phyloP scores from a whole-genome alignment of 2,329 filamentous ascomycete genomes.

The Aspergillus caelatus region DNA sequence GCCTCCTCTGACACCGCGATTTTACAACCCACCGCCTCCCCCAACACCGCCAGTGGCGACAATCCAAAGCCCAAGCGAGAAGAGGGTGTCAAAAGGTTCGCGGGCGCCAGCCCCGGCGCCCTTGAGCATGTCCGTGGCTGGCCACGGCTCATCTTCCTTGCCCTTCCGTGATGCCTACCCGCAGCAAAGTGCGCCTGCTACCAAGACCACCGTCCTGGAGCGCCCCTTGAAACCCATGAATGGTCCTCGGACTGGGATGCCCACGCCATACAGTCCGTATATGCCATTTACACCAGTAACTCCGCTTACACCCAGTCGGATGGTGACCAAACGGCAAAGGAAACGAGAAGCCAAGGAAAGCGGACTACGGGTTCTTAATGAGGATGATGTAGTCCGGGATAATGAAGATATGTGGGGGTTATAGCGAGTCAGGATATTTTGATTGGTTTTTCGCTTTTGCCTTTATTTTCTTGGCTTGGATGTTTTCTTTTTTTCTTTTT shows the following conservation, averaged over 20 bases:
- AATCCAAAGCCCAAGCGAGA: constrained; percentile 42
- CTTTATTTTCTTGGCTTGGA: background rate
- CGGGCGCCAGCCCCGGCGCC: constrained; percentile 33
- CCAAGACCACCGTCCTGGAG: constrained; percentile 54
- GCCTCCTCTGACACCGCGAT: constrained; percentile 59
- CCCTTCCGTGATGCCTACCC: constrained; percentile 50
- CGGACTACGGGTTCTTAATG: constrained; percentile 47
- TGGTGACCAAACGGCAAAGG: constrained; percentile 49
- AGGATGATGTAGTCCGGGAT: constrained; percentile 51
- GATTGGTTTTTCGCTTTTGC: background rate
- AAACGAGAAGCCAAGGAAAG: constrained; percentile 46
- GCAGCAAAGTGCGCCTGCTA: constrained; percentile 48
- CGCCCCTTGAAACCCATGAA: constrained; percentile 38
- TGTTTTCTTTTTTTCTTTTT: background rate
- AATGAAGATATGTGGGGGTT: constrained; percentile 52
- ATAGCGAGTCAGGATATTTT: constrained; percentile 1
- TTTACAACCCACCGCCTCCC: constrained; percentile 59
- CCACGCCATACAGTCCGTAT: constrained; percentile 54
- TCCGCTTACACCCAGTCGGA: constrained; percentile 50
- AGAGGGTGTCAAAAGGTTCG: constrained; percentile 15
- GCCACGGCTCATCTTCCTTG: constrained; percentile 38
- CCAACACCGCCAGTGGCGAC: constrained; percentile 40
- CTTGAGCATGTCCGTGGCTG: constrained; percentile 32
- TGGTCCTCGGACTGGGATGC: constrained; percentile 51
- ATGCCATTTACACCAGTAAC: constrained; percentile 55